These are phyloP conservation scores for Trypanosoma avium DNA, from an alignment of 208 protist species.

Conservation along the genomic window DNA sequence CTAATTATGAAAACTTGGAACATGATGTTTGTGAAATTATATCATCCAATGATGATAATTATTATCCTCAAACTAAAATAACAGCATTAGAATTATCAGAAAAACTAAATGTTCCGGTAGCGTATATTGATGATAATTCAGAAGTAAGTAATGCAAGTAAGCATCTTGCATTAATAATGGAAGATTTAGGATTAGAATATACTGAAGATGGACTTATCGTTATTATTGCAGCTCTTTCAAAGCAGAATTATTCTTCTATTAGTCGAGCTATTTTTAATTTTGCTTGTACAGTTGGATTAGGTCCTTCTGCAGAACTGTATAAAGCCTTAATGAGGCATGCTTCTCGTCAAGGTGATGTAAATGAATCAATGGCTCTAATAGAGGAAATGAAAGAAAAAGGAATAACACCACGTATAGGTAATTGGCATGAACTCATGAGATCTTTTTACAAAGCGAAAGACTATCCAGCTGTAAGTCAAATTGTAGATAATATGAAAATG, in stretches of 20 bases:
- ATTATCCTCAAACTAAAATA: conserved; percentile 1
- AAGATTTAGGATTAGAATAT: conserved; percentile 66
- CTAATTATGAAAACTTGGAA: conserved; percentile 54
- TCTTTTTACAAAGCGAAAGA: conserved; percentile 83
- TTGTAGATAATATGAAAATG: conserved; percentile 92
- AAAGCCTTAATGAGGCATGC: conserved; percentile 80
- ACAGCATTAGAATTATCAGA: conserved; percentile 49
- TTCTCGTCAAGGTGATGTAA: conserved; percentile 57
- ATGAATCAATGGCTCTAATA: conserved; percentile 77
- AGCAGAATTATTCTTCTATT: conserved; percentile 57
- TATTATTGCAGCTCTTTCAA: conserved; percentile 63
- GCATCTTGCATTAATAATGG: conserved; percentile 64
- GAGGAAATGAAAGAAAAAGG: conserved; percentile 87
- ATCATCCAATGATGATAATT: not conserved
- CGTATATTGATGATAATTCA: conserved; percentile 85
- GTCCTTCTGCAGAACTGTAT: conserved; percentile 76
- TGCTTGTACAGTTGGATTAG: conserved; percentile 59
- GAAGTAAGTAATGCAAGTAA: conserved; percentile 77
- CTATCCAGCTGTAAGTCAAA: conserved; percentile 73
- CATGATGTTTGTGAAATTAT: conserved; percentile 26
- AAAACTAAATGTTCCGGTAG: conserved; percentile 62
- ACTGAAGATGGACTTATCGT: conserved; percentile 80
- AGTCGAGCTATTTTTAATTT: conserved; percentile 78
- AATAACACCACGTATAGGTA: conserved; percentile 87
- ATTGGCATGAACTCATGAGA: conserved; percentile 91